phyloP scores from a whole-genome alignment of 345 rosid genomes.

The Viola odorata region DNA sequence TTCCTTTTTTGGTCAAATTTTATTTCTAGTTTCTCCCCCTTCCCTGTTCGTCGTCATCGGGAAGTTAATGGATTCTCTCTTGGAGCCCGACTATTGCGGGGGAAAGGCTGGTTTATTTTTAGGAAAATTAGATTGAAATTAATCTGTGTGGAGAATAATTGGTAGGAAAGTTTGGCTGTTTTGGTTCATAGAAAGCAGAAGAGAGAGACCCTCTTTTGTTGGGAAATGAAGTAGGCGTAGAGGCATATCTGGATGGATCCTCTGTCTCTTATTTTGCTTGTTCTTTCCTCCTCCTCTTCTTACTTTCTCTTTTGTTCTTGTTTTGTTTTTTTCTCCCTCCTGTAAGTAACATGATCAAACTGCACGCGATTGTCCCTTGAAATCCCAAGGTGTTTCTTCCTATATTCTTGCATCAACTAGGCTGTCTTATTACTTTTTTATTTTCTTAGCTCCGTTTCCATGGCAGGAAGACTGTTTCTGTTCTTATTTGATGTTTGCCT shows the following conservation, averaged over 20 bases:
- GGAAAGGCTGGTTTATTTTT: conserved; percentile 15
- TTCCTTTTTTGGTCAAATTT: too few relatives aligned
- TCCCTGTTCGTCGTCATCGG: too few relatives aligned
- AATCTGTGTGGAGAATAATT: conserved; percentile 32
- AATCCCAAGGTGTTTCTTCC: too few relatives aligned
- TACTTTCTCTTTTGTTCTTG: not conserved
- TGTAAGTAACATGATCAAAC: too few relatives aligned
- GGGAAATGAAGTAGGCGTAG: conserved; percentile 27
- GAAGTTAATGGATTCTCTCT: too few relatives aligned
- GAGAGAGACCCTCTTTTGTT: conserved; percentile 24
- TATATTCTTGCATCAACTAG: too few relatives aligned
- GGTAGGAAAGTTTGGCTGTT: conserved; percentile 13
- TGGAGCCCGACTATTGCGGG: conserved; percentile 38
- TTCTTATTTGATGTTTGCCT: not conserved
- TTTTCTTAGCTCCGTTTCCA: not conserved
- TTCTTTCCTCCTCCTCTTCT: too few relatives aligned
- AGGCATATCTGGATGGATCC: conserved; percentile 12
- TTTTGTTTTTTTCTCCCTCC: not conserved
- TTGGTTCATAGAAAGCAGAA: conserved; percentile 21
- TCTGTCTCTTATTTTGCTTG: not conserved
- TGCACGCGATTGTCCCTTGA: too few relatives aligned
- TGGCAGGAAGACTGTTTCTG: conserved; percentile 1
- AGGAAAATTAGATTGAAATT: conserved; percentile 4
- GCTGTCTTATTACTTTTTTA: not conserved
- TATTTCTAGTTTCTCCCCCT: too few relatives aligned